Evolutionary conservation across 176 grass and related monocot species (phyloP).

Genomic region (Oropetium thomaeum): DNA sequence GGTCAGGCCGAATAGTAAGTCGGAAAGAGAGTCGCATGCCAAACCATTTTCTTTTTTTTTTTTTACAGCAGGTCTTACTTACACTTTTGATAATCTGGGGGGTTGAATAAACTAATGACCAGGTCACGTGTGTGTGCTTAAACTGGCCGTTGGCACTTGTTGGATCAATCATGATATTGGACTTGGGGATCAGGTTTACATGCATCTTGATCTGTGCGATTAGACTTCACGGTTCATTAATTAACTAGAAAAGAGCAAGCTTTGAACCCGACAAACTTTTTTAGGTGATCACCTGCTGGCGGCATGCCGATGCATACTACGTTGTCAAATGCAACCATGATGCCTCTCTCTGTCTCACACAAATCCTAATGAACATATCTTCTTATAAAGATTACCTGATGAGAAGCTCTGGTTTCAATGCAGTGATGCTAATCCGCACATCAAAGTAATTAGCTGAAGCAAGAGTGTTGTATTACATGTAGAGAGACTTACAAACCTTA

Average conservation of each 20-base stretch:
- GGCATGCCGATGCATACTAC: neutral
- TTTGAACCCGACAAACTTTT: neutral
- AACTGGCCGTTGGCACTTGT: neutral
- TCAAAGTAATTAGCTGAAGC: neutral
- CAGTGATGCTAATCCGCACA: neutral
- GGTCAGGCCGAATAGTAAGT: conserved; percentile 5
- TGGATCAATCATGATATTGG: conserved; percentile 22
- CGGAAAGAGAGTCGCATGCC: conserved; percentile 9
- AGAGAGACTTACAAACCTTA: too few relatives aligned
- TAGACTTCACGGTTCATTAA: neutral
- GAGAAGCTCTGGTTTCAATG: neutral
- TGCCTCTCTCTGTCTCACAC: neutral
- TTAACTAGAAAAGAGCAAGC: neutral
- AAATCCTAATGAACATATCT: neutral
- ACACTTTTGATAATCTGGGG: neutral
- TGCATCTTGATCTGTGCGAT: conserved; percentile 14
- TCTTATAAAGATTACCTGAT: neutral
- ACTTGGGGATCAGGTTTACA: conserved; percentile 7
- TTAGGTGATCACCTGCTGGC: conserved; percentile 1
- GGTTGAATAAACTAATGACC: neutral
- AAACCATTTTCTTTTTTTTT: neutral
- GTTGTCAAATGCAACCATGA: neutral
- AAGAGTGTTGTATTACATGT: neutral
- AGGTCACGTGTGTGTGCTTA: neutral
- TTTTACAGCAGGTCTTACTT: neutral